Conservation (phyloP, 1,284 basidiomycete genomes). For the Trichosporon sp. region DNA sequence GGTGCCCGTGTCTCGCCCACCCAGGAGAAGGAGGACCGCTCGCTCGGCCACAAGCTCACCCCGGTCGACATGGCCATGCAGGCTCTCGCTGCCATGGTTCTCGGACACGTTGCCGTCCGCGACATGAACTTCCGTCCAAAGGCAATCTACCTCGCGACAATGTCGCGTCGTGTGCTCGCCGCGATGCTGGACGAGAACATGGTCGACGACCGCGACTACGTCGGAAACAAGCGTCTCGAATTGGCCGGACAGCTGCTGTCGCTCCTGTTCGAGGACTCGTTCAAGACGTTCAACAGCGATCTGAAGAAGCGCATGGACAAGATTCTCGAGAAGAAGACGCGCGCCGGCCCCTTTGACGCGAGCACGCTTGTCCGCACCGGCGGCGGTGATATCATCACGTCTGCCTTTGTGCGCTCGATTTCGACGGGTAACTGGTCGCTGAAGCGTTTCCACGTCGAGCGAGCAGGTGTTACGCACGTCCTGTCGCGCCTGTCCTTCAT, state of each 20-base stretch:
- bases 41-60: constrained; percentile 68
- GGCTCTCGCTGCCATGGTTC: constrained; percentile 92
- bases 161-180: constrained; percentile 95
- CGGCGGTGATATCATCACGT: constrained; percentile 79
- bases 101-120: constrained; percentile 93
- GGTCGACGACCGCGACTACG: constrained; percentile 98
- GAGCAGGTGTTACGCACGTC: constrained; percentile 98
- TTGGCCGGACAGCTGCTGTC: constrained; percentile 95
- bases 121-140: constrained; percentile 91
- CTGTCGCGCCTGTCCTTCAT: constrained; percentile 94
- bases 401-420: constrained; percentile 95
- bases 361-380: constrained; percentile 62
- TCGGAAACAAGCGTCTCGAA: constrained; percentile 98
- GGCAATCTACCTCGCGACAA: constrained; percentile 95
- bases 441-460: constrained; percentile 99
- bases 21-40: constrained; percentile 64
- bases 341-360: constrained; percentile 94
- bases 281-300: constrained; percentile 98
- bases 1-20: constrained; percentile 80
- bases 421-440: constrained; percentile 99
- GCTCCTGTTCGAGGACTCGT: constrained; percentile 94
- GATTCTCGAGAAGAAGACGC: constrained; percentile 93
- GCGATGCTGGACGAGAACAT: constrained; percentile 95
- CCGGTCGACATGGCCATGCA: constrained; percentile 94
- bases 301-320: constrained; percentile 97